Conservation (phyloP, 495 filamentous ascomycete genomes). For the Annulohypoxylon bovei region DNA sequence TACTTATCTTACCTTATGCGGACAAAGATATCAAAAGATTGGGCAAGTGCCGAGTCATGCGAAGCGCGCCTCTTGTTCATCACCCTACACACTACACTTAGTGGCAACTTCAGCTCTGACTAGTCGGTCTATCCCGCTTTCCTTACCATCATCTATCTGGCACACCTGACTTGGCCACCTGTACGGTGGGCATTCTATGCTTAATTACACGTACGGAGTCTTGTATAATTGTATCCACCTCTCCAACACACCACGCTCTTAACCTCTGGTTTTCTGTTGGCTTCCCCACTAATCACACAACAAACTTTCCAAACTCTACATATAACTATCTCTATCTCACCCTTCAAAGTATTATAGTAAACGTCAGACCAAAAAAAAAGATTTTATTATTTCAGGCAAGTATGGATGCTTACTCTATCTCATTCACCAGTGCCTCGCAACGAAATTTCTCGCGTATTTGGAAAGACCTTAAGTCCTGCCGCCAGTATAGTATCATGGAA, state of each 20-base stretch:
- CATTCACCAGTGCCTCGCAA: constrained; percentile 53
- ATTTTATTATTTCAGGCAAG: background rate
- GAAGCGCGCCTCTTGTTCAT: background rate
- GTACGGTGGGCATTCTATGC: background rate
- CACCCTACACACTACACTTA: background rate
- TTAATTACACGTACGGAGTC: constrained; percentile 5
- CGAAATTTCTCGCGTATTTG: constrained; percentile 58
- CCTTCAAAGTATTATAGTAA: constrained; percentile 1
- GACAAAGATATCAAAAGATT: constrained; percentile 19
- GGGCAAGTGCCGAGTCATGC: constrained; percentile 37
- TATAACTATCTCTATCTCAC: background rate
- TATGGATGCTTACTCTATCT: constrained; percentile 64
- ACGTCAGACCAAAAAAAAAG: background rate
- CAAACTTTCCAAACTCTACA: background rate
- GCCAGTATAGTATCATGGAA: constrained; percentile 48
- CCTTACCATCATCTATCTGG: constrained; percentile 3
- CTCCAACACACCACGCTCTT: constrained; percentile 2
- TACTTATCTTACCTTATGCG: constrained; percentile 11
- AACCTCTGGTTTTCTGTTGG: background rate
- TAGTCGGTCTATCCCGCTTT: constrained; percentile 8
- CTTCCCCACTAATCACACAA: background rate
- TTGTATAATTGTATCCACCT: constrained; percentile 17
- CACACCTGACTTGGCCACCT: constrained; percentile 10
- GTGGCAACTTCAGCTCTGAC: constrained; percentile 9
- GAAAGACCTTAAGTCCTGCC: constrained; percentile 55